Evolutionary conservation across 768 basidiomycete species (phyloP).

Genomic region (Flagelloscypha sp.): DNA sequence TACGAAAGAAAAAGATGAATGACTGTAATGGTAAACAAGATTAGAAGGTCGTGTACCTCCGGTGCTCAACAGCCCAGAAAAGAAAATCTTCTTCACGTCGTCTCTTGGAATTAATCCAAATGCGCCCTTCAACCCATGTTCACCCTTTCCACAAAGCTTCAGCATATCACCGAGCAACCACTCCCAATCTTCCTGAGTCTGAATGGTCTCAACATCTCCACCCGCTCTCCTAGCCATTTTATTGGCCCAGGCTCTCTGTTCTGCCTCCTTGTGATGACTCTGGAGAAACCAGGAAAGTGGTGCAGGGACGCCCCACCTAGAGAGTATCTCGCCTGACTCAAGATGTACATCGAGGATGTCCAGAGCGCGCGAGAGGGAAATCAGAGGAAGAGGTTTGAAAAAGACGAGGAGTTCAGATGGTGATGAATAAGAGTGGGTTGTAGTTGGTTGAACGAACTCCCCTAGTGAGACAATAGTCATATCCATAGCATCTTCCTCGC

Average conservation of each 20-base stretch:
- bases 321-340: conserved; percentile 86
- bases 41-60: conserved; percentile 55
- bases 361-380: conserved; percentile 71
- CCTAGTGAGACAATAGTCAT: conserved; percentile 77
- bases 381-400: conserved; percentile 69
- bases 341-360: conserved; percentile 93
- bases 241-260: conserved; percentile 82
- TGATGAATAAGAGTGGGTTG: conserved; percentile 44
- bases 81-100: conserved; percentile 77
- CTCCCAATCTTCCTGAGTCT: conserved; percentile 72
- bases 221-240: conserved; percentile 72
- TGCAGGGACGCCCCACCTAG: conserved; percentile 78
- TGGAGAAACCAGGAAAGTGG: conserved; percentile 88
- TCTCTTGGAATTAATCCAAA: conserved; percentile 67
- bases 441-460: conserved; percentile 69
- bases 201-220: conserved; percentile 41
- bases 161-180: conserved; percentile 87
- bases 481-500: conserved; percentile 68
- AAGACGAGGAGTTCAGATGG: conserved; percentile 71
- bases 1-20: conserved; percentile 8
- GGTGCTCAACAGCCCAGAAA: conserved; percentile 76
- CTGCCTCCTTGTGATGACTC: conserved; percentile 50
- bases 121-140: conserved; percentile 60
- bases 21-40: conserved; percentile 1
- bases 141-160: conserved; percentile 60